Conservation (phyloP, 495 filamentous ascomycete species). For the Elasticomyces elasticus region DNA sequence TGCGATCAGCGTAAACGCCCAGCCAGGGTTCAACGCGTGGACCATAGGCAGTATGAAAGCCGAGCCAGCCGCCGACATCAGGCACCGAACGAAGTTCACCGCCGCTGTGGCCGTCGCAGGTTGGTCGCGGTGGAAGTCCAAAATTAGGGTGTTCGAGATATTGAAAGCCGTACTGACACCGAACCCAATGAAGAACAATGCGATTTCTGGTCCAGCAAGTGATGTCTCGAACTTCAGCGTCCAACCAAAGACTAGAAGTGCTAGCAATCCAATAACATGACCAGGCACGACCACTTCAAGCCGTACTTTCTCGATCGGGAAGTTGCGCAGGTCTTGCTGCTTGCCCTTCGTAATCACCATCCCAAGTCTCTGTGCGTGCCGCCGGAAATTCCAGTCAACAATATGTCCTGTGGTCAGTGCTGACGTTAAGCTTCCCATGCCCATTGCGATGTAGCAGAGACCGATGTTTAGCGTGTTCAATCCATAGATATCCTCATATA, state of each 20-base stretch:
- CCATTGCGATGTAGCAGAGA: slow-evolving; percentile 29
- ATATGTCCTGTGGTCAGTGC: slow-evolving; percentile 27
- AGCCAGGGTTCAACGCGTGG: slow-evolving; percentile 27
- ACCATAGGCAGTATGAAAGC: slow-evolving; percentile 30
- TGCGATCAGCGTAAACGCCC: slow-evolving; percentile 29
- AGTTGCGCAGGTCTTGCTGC: slow-evolving; percentile 22
- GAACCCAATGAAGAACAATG: slow-evolving; percentile 25
- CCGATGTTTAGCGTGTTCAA: slow-evolving; percentile 27
- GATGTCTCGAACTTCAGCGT: slow-evolving; percentile 19
- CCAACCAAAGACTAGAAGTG: slow-evolving; percentile 26
- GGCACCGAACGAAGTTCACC: slow-evolving; percentile 29
- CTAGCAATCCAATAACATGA: slow-evolving; percentile 16
- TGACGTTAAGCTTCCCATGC: slow-evolving; percentile 24
- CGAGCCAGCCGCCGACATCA: slow-evolving; percentile 27
- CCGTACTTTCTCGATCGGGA: slow-evolving; percentile 26
- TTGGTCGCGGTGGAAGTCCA: slow-evolving; percentile 29
- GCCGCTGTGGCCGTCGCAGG: slow-evolving; percentile 32
- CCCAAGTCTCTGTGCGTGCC: slow-evolving; percentile 18
- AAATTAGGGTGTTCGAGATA: slow-evolving; percentile 26
- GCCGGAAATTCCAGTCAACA: slow-evolving; percentile 29
- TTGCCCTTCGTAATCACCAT: slow-evolving; percentile 17
- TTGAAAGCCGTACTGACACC: slow-evolving; percentile 22
- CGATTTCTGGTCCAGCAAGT: slow-evolving; percentile 24
- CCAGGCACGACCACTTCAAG: slow-evolving; percentile 24
- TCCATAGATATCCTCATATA: slow-evolving; percentile 24